Percentiles rank a stretch among this genome's conserved stretches.
These are phyloP conservation scores for Leccinum uliginosum DNA, from an alignment of 768 basidiomycete species.

Conservation along the genomic window DNA sequence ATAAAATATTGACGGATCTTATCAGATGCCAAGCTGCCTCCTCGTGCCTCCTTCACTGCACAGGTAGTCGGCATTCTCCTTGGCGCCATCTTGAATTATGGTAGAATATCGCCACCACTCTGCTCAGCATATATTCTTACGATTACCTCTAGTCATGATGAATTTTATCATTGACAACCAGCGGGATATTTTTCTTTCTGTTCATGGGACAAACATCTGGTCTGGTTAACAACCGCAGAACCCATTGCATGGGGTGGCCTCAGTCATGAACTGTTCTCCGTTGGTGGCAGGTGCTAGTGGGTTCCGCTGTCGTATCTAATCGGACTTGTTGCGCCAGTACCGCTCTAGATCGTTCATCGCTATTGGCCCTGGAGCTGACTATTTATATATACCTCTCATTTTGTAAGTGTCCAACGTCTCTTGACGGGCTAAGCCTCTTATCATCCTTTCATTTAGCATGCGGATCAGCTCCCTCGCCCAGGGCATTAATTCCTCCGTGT, in stretches of 20 bases:
- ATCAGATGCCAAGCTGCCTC: slow-evolving; percentile 50
- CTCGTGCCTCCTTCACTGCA: slow-evolving; percentile 58
- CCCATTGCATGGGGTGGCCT: slow-evolving; percentile 40
- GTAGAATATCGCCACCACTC: slow-evolving; percentile 20
- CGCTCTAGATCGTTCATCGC: slow-evolving; percentile 38
- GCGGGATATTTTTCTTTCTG: slow-evolving; percentile 45
- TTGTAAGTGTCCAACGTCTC: slow-evolving; percentile 15
- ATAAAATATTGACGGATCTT: slow-evolving; percentile 32
- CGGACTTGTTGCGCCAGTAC: slow-evolving; percentile 35
- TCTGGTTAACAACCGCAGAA: slow-evolving; percentile 29
- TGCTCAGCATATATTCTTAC: neutral
- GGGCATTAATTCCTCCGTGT: slow-evolving; percentile 28
- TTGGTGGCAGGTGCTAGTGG: slow-evolving; percentile 32
- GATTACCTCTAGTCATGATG: slow-evolving; percentile 47
- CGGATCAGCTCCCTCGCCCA: slow-evolving; percentile 15
- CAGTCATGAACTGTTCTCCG: slow-evolving; percentile 31
- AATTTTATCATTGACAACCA: slow-evolving; percentile 52
- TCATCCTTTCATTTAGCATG: slow-evolving; percentile 6
- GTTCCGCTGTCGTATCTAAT: slow-evolving; percentile 35
- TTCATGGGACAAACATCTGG: slow-evolving; percentile 46
- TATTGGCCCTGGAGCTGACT: slow-evolving; percentile 30
- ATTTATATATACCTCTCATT: slow-evolving; percentile 29
- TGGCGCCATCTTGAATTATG: slow-evolving; percentile 44
- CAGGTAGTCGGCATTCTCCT: slow-evolving; percentile 55
- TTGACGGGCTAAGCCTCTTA: neutral